These are phyloP conservation scores for Sugiyamaella lignohabitans DNA, from an alignment of 805 yeast genomes.

Conservation along the genomic window DNA sequence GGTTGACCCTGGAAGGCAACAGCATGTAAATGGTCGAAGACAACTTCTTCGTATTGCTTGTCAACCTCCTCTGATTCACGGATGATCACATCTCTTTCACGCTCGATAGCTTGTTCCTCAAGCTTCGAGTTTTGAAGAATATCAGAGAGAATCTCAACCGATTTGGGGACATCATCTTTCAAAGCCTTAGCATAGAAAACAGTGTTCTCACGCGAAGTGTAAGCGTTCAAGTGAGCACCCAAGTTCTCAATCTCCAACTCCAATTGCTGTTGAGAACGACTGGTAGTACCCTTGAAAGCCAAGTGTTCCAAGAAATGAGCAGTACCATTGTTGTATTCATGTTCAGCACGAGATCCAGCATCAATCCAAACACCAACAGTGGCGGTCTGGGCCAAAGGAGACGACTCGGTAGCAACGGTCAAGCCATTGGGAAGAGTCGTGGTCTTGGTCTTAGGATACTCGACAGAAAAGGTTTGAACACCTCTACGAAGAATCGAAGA, in stretches of 20 bases:
- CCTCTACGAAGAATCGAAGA: background rate
- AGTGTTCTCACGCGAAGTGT: constrained; percentile 95
- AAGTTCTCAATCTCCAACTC: constrained; percentile 93
- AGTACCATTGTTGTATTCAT: constrained; percentile 76
- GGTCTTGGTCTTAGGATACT: constrained; percentile 47
- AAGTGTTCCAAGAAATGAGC: constrained; percentile 97
- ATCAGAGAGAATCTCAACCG: constrained; percentile 84
- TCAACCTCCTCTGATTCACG: constrained; percentile 98
- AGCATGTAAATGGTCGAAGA: constrained; percentile 92
- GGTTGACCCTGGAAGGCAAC: constrained; percentile 88
- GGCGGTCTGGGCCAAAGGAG: constrained; percentile 87
- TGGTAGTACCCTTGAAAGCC: constrained; percentile 89
- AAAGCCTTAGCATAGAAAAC: constrained; percentile 92
- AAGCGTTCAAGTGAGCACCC: constrained; percentile 97
- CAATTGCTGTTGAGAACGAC: constrained; percentile 70
- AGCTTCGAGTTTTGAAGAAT: constrained; percentile 80
- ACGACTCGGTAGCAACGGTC: constrained; percentile 84
- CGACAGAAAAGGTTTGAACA: constrained; percentile 11
- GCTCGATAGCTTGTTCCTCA: constrained; percentile 79
- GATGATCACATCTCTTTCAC: constrained; percentile 92
- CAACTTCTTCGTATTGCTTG: constrained; percentile 97
- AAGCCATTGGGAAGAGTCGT: constrained; percentile 83
- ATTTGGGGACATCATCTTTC: constrained; percentile 69
- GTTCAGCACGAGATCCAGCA: constrained; percentile 97
- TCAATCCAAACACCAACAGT: constrained; percentile 98